phyloP scores from a whole-genome alignment of 2,329 filamentous ascomycete genomes.

The Trichoderma brevicompactum region DNA sequence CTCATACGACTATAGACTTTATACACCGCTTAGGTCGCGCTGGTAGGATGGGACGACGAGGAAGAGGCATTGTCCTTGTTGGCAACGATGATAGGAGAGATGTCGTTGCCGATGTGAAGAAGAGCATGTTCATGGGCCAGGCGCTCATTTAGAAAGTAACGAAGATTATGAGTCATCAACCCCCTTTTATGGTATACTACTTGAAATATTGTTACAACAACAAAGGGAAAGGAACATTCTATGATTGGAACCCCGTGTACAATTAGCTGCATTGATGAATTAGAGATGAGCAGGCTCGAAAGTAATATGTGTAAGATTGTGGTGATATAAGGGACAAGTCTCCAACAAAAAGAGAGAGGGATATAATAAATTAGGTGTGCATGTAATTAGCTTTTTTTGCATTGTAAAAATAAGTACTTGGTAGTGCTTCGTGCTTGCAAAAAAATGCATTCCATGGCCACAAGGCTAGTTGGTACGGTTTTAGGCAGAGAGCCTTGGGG shows the following conservation, averaged over 20 bases:
- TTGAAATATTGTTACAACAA: background rate
- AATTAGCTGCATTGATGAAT: background rate
- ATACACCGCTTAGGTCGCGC: constrained; percentile 93
- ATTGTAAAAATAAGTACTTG: no score
- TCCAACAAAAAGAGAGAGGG: background rate
- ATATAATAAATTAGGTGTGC: background rate
- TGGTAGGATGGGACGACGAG: constrained; percentile 88
- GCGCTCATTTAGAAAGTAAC: constrained; percentile 65
- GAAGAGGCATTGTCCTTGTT: constrained; percentile 86
- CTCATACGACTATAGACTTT: constrained; percentile 96
- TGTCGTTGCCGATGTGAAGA: constrained; percentile 87
- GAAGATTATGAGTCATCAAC: background rate
- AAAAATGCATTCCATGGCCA: background rate
- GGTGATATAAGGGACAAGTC: background rate
- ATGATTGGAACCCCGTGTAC: background rate
- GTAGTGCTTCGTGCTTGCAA: background rate
- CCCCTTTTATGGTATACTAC: background rate
- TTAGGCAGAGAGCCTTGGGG: background rate
- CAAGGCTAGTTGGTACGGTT: constrained; percentile 28
- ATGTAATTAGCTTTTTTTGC: background rate
- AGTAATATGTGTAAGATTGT: background rate
- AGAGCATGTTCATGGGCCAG: constrained; percentile 83
- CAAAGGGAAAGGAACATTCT: background rate
- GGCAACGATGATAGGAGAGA: constrained; percentile 89
- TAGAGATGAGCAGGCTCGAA: background rate